Evolutionary conservation across 257 asterid genomes (phyloP).

Genomic region (Anisodus tanguticus): DNA sequence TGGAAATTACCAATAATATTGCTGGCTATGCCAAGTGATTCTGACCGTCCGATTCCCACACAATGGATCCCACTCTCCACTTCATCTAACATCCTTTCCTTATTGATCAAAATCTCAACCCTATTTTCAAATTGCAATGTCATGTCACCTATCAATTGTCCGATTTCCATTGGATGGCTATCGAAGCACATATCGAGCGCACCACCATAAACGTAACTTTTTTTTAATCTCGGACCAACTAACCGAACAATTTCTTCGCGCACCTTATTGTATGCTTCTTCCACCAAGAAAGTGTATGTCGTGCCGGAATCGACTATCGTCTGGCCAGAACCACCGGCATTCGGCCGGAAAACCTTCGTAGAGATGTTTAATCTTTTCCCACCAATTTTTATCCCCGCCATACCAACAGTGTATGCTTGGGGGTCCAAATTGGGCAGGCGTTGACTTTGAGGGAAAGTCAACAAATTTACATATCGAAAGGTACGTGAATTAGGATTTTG

Average conservation of each 20-base stretch:
- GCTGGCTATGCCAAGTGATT: slow-evolving; percentile 62
- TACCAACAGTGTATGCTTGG: slow-evolving; percentile 70
- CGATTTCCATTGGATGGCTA: slow-evolving; percentile 48
- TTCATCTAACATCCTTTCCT: slow-evolving; percentile 58
- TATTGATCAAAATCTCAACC: slow-evolving; percentile 51
- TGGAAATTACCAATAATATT: slow-evolving; percentile 85
- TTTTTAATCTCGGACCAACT: slow-evolving; percentile 60
- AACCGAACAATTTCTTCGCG: slow-evolving; percentile 57
- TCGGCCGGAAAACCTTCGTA: slow-evolving; percentile 59
- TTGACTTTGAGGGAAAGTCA: slow-evolving; percentile 63
- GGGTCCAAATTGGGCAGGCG: slow-evolving; percentile 83
- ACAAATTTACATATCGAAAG: slow-evolving; percentile 48
- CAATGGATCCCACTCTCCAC: slow-evolving; percentile 72
- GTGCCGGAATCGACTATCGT: slow-evolving; percentile 91
- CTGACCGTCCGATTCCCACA: slow-evolving; percentile 72
- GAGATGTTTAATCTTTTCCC: slow-evolving; percentile 55
- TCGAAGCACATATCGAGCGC: slow-evolving; percentile 83
- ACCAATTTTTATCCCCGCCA: slow-evolving; percentile 63
- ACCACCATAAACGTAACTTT: slow-evolving; percentile 62
- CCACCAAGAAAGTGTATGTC: slow-evolving; percentile 75
- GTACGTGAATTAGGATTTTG: slow-evolving; percentile 59
- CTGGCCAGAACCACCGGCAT: slow-evolving; percentile 84
- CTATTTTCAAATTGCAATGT: slow-evolving; percentile 65
- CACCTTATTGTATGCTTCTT: slow-evolving; percentile 59
- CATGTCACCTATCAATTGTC: slow-evolving; percentile 61